Percentiles rank a stretch among this genome's conserved stretches.
phyloP scores from a whole-genome alignment of 2,329 filamentous ascomycete species.

The Fusarium aywerte region DNA sequence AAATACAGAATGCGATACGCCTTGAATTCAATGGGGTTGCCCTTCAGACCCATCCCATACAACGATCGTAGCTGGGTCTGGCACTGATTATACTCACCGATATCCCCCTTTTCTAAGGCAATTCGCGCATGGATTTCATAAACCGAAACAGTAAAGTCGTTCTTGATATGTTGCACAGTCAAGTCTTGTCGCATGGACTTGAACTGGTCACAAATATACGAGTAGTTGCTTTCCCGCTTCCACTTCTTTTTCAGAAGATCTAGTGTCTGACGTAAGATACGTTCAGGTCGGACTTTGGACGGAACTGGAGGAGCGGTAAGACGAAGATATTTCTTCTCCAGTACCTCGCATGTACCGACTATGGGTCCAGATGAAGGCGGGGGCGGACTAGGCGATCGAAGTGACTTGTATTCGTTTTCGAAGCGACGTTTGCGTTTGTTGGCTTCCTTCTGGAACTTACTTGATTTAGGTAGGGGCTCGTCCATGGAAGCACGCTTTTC shows the following conservation, averaged over 20 bases:
- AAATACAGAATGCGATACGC: constrained; percentile 99
- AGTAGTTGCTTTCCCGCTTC: constrained; percentile 92
- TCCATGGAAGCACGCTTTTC: constrained; percentile 58
- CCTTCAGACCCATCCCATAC: constrained; percentile 87
- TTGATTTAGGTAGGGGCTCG: constrained; percentile 65
- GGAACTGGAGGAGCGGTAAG: constrained; percentile 90
- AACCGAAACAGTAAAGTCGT: constrained; percentile 93
- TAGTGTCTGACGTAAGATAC: constrained; percentile 82
- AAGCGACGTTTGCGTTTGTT: constrained; percentile 93
- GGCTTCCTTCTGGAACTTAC: constrained; percentile 93
- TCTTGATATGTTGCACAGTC: constrained; percentile 96
- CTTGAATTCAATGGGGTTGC: constrained; percentile 94
- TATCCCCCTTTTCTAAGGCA: constrained; percentile 95
- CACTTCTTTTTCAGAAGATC: constrained; percentile 94
- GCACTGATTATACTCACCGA: constrained; percentile 99
- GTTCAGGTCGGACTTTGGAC: constrained; percentile 86
- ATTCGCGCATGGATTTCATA: constrained; percentile 99
- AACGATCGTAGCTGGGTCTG: constrained; percentile 96
- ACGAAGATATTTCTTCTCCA: constrained; percentile 96
- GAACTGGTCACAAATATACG: constrained; percentile 98
- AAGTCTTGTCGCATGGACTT: constrained; percentile 98
- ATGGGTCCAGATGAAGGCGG: constrained; percentile 75
- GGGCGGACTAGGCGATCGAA: constrained; percentile 67
- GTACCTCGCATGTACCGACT: constrained; percentile 81
- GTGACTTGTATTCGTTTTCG: constrained; percentile 71